Evolutionary conservation across 306 rosid species (phyloP).

Genomic region (Neltuma alba): DNA sequence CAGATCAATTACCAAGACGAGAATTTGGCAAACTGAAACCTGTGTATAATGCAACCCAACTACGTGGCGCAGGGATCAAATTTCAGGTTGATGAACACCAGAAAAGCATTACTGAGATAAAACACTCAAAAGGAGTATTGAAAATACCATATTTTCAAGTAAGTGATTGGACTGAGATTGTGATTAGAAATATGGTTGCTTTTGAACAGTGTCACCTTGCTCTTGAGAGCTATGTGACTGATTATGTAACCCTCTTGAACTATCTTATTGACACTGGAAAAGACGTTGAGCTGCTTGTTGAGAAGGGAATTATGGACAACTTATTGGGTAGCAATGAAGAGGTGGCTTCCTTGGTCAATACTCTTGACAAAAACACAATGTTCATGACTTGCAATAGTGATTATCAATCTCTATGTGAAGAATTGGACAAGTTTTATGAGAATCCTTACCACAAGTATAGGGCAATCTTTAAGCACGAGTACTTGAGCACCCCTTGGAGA

Average conservation of each 20-base stretch:
- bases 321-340: background rate
- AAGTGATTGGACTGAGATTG: background rate
- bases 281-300: background rate
- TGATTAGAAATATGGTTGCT: constrained; percentile 14
- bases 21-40: background rate
- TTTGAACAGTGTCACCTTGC: background rate
- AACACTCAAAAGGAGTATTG: constrained; percentile 32
- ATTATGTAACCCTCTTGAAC: background rate
- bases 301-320: background rate
- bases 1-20: background rate
- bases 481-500: background rate
- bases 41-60: background rate
- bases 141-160: constrained; percentile 41
- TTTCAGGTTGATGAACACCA: background rate
- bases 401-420: no score
- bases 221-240: background rate
- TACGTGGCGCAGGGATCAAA: background rate
- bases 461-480: background rate
- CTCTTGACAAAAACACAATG: background rate
- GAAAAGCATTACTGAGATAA: background rate
- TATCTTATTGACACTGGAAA: background rate
- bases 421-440: background rate
- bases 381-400: background rate
- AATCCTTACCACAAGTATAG: background rate
- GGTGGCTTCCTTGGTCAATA: background rate